phyloP scores from a whole-genome alignment of 768 basidiomycete species.

The Leccinum barrowsii region DNA sequence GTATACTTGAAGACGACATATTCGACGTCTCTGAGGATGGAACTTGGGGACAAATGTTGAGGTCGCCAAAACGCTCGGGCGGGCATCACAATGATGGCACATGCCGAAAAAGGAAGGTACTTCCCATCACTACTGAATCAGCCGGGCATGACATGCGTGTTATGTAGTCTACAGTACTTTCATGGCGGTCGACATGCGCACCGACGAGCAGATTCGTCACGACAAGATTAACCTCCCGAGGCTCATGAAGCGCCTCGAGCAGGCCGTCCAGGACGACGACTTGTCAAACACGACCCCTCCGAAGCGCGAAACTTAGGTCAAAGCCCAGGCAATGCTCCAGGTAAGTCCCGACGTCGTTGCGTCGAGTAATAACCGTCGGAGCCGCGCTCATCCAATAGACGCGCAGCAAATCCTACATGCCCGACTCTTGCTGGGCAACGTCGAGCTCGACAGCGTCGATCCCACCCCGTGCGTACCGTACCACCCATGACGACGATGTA shows the following conservation, averaged over 20 bases:
- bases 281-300: slow-evolving; percentile 30
- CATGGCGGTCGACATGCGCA: slow-evolving; percentile 21
- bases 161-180: too few species aligned
- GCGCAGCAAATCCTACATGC: slow-evolving; percentile 51
- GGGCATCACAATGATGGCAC: slow-evolving; percentile 17
- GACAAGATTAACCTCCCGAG: slow-evolving; percentile 68
- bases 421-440: slow-evolving; percentile 51
- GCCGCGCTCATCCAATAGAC: not conserved
- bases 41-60: not conserved
- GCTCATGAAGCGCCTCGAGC: slow-evolving; percentile 60
- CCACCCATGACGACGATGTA: not conserved
- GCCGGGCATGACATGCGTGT: too few species aligned
- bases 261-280: slow-evolving; percentile 38
- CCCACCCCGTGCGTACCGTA: slow-evolving; percentile 38
- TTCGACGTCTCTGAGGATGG: not conserved
- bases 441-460: slow-evolving; percentile 48
- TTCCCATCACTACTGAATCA: slow-evolving; percentile 17
- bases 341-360: slow-evolving; percentile 31
- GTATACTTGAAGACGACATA: slow-evolving; percentile 22
- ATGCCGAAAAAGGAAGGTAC: slow-evolving; percentile 16
- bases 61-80: not conserved
- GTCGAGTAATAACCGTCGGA: not conserved
- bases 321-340: slow-evolving; percentile 53
- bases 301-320: slow-evolving; percentile 46
- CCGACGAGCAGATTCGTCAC: slow-evolving; percentile 37